Percentiles rank a stretch among this genome's conserved stretches.
phyloP scores from a whole-genome alignment of 225 moss, liverwort and hornwort genomes.

The Polytrichum formosum region DNA sequence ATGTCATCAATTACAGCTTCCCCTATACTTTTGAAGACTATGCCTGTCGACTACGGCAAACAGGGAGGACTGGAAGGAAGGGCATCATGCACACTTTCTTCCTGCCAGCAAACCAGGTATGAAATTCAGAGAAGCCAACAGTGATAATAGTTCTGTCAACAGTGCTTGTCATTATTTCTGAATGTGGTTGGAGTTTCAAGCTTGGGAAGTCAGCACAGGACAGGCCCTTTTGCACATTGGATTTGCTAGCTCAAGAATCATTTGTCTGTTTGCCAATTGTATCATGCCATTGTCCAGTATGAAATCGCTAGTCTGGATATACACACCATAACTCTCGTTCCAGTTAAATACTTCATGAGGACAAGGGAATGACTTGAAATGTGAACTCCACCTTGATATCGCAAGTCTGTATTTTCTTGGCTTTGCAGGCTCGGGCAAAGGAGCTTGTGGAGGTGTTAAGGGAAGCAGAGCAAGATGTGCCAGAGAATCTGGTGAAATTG shows the following conservation, averaged over 20 bases:
- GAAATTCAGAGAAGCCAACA: too few relatives aligned
- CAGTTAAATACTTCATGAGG: not conserved
- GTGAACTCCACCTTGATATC: not conserved
- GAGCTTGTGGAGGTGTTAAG: slow-evolving; percentile 26
- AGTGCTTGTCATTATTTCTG: too few relatives aligned
- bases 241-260: too few relatives aligned
- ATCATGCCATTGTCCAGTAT: too few relatives aligned
- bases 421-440: slow-evolving; percentile 14
- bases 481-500: slow-evolving; percentile 17
- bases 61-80: slow-evolving; percentile 59
- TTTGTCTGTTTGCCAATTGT: too few relatives aligned
- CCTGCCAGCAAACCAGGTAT: slow-evolving; percentile 56
- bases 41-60: slow-evolving; percentile 56
- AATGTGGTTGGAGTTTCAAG: too few relatives aligned
- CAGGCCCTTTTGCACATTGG: too few relatives aligned
- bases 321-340: not conserved
- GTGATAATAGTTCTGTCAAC: too few relatives aligned
- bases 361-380: not conserved
- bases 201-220: too few relatives aligned
- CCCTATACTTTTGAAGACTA: slow-evolving; percentile 70
- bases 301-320: too few relatives aligned
- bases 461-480: slow-evolving; percentile 20
- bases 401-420: not conserved
- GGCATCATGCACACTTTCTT: slow-evolving; percentile 74
- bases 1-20: slow-evolving; percentile 75